phyloP scores from a whole-genome alignment of 2,329 filamentous ascomycete genomes.

The Emergomyces africanus region DNA sequence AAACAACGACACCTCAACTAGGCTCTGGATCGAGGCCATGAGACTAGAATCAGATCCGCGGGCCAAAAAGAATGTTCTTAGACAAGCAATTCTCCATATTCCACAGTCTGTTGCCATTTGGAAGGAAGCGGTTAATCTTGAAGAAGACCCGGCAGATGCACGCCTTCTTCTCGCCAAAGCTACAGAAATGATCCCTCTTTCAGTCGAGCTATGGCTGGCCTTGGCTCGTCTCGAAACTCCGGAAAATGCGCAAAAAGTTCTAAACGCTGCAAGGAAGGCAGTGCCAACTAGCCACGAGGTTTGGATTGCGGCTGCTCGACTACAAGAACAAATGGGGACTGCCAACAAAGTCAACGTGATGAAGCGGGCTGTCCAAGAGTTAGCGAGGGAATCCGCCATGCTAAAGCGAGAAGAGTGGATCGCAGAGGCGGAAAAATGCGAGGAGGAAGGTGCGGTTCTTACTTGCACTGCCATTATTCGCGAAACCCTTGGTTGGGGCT shows the following conservation, averaged over 20 bases:
- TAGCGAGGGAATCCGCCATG: slow-evolving; percentile 90
- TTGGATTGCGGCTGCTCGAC: slow-evolving; percentile 84
- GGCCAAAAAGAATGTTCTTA: slow-evolving; percentile 84
- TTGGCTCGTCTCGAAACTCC: slow-evolving; percentile 79
- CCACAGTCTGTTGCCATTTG: slow-evolving; percentile 93
- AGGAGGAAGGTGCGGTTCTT: slow-evolving; percentile 74
- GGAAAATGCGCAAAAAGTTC: slow-evolving; percentile 83
- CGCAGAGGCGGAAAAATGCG: slow-evolving; percentile 82
- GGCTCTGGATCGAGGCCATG: slow-evolving; percentile 92
- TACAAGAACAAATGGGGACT: slow-evolving; percentile 82
- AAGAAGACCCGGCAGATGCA: slow-evolving; percentile 81
- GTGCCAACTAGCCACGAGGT: slow-evolving; percentile 89
- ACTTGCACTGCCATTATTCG: slow-evolving; percentile 85
- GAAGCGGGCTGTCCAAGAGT: slow-evolving; percentile 79
- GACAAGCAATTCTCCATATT: slow-evolving; percentile 82
- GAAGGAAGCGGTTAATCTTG: slow-evolving; percentile 94
- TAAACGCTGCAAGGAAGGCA: slow-evolving; percentile 90
- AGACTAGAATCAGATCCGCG: slow-evolving; percentile 69
- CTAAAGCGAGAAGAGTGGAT: slow-evolving; percentile 97
- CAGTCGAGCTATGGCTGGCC: slow-evolving; percentile 89
- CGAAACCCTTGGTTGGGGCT: slow-evolving; percentile 81
- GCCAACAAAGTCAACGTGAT: slow-evolving; percentile 77
- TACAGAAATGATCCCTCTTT: slow-evolving; percentile 85
- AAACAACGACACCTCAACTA: slow-evolving; percentile 75
- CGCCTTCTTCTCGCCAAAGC: slow-evolving; percentile 83